Evolutionary conservation across 108 stramenopile genomes (phyloP).

Genomic region (Pseudonitzschia delicatissima): DNA sequence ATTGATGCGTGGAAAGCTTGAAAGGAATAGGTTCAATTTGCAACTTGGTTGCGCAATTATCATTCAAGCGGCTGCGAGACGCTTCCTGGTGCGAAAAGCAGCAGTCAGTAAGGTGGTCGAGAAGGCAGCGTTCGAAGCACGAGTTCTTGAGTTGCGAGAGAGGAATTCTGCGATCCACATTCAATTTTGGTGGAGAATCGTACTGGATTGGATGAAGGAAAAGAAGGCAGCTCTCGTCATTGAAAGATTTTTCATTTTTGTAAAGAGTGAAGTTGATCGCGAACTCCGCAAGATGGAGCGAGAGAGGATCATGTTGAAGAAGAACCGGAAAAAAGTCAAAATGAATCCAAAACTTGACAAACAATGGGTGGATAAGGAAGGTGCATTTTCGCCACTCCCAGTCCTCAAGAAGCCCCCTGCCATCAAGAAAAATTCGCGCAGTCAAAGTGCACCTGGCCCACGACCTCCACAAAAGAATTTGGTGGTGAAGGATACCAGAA

Average conservation of each 20-base stretch:
- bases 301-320: slow-evolving; percentile 47
- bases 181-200: slow-evolving; percentile 67
- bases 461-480: slow-evolving; percentile 3
- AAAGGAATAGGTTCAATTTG: slow-evolving; percentile 40
- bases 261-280: slow-evolving; percentile 64
- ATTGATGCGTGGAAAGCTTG: slow-evolving; percentile 54
- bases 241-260: slow-evolving; percentile 69
- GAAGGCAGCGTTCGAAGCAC: slow-evolving; percentile 32
- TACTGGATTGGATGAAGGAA: slow-evolving; percentile 45
- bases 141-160: slow-evolving; percentile 46
- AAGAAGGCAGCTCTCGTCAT: slow-evolving; percentile 66
- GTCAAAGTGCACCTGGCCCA: slow-evolving; percentile 19
- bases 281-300: slow-evolving; percentile 52
- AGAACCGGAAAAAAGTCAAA: slow-evolving; percentile 26
- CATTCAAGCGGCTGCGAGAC: slow-evolving; percentile 63
- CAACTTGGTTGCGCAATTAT: slow-evolving; percentile 63
- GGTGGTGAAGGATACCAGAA: not conserved
- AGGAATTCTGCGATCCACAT: slow-evolving; percentile 56
- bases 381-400: too few species aligned
- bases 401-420: slow-evolving; percentile 6
- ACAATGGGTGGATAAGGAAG: too few species aligned
- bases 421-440: slow-evolving; percentile 8
- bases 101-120: slow-evolving; percentile 7
- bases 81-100: slow-evolving; percentile 45
- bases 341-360: slow-evolving; percentile 42